Conservation (phyloP, 164 flowering plant genomes). For the Cinnamomum chago region DNA sequence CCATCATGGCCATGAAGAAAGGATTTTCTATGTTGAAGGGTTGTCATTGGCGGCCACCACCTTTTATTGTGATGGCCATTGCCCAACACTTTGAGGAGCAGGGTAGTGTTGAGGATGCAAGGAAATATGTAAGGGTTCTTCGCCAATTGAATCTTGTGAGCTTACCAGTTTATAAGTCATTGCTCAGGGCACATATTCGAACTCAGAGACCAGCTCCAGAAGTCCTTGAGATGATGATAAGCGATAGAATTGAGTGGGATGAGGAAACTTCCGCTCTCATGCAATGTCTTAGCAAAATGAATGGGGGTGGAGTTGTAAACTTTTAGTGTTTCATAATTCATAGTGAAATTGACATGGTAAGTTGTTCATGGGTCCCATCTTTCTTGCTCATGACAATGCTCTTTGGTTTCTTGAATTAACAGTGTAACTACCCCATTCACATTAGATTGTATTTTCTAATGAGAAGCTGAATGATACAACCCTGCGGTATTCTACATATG, state of each 20-base stretch:
- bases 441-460: neutral
- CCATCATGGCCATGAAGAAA: constrained; percentile 46
- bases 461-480: too few relatives aligned
- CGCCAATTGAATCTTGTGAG: constrained; percentile 31
- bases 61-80: constrained; percentile 24
- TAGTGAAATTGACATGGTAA: neutral
- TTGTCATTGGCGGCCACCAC: constrained; percentile 46
- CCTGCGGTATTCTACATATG: too few relatives aligned
- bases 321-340: neutral
- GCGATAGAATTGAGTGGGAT: constrained; percentile 34
- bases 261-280: constrained; percentile 32
- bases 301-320: constrained; percentile 3
- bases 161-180: constrained; percentile 37
- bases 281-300: constrained; percentile 9
- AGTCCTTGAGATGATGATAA: constrained; percentile 43
- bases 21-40: constrained; percentile 33
- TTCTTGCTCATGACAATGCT: neutral
- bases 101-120: constrained; percentile 32
- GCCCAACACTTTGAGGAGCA: constrained; percentile 37
- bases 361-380: neutral
- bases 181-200: constrained; percentile 34
- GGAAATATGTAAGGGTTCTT: constrained; percentile 21
- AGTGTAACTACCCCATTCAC: neutral
- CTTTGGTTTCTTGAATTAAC: neutral
- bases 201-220: constrained; percentile 26